phyloP scores from a whole-genome alignment of 1,284 basidiomycete genomes.

The Megacollybia platyphylla region DNA sequence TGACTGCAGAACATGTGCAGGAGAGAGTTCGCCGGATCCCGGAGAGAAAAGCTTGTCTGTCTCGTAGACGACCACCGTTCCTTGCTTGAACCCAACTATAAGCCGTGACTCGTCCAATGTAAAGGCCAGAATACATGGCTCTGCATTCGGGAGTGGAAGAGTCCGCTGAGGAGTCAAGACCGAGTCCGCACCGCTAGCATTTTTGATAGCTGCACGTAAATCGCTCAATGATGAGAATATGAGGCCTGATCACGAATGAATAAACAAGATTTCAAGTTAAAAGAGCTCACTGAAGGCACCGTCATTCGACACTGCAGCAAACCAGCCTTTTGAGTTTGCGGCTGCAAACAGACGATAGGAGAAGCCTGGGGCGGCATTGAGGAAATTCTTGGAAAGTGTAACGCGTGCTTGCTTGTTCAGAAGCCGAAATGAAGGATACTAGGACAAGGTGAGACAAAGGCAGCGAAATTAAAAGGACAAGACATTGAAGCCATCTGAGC shows the following conservation, averaged over 20 bases:
- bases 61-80: slow-evolving; percentile 47
- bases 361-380: slow-evolving; percentile 26
- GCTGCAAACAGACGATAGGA: slow-evolving; percentile 36
- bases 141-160: slow-evolving; percentile 26
- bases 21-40: slow-evolving; percentile 26
- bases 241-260: slow-evolving; percentile 26
- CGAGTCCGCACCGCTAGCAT: slow-evolving; percentile 23
- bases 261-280: slow-evolving; percentile 1
- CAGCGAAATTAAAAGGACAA: slow-evolving; percentile 8
- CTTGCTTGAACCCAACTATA: slow-evolving; percentile 43
- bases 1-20: slow-evolving; percentile 34
- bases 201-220: slow-evolving; percentile 35
- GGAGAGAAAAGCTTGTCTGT: slow-evolving; percentile 32
- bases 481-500: slow-evolving; percentile 28
- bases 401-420: slow-evolving; percentile 49
- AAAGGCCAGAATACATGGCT: slow-evolving; percentile 39
- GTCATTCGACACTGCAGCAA: slow-evolving; percentile 39
- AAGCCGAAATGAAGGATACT: slow-evolving; percentile 28
- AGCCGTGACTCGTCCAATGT: slow-evolving; percentile 46
- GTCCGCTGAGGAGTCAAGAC: slow-evolving; percentile 34
- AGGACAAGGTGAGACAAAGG: slow-evolving; percentile 4
- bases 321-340: slow-evolving; percentile 50
- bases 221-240: slow-evolving; percentile 44
- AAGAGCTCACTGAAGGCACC: slow-evolving; percentile 23
- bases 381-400: slow-evolving; percentile 36